Evolutionary conservation across 345 rosid species (phyloP), one percentile per base, ranked within the genome.

Genomic region (Clausena lansium): DNA sequence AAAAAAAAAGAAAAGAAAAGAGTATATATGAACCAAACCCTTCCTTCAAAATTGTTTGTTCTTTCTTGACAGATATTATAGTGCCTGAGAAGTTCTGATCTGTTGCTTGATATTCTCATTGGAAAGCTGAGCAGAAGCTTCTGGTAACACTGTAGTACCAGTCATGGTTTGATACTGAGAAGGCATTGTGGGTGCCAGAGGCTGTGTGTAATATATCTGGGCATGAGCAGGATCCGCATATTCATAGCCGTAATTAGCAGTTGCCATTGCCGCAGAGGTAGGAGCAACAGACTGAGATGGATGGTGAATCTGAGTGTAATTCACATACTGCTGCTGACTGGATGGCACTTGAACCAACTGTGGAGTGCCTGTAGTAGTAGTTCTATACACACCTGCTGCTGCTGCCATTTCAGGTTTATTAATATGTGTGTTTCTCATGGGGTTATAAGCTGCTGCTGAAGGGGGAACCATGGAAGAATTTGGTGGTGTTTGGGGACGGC

Each of bases 81-180:
- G 83, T 22, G 90, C 91, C 87, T 91, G 91, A 19, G 94, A 89
- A 66, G 86, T 83, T 85, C 92, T 88, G 52, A 87, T 89, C 84
- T 93, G 94, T 75, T 87, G 91, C 86, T 83, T 85, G 71, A 80
- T 77, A 80, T 81, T 88, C 63, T 93, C 97, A 22, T 74, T 64
- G 7, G 90, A 82, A 77, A 84, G 80, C 84, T 85, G 89, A 63
- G 82, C 61, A 78, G 94, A 83, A 64, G 83, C 85, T 67, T 93
- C 95, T 6, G 92, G 85, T 83, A 91, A 57, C 54, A 73, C 85
- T 70, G 87, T 81, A 52, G 82, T 82, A 24, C 86, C 81, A 0
- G 89, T 76, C 91, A 92, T 89, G 73, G 99, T 96, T 78, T 96
- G 99, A 83, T 94, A 96, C 84, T 91, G 99, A 63, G 93, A 85